Conservation (phyloP, 768 basidiomycete genomes). For the Lepiota subincarnata region DNA sequence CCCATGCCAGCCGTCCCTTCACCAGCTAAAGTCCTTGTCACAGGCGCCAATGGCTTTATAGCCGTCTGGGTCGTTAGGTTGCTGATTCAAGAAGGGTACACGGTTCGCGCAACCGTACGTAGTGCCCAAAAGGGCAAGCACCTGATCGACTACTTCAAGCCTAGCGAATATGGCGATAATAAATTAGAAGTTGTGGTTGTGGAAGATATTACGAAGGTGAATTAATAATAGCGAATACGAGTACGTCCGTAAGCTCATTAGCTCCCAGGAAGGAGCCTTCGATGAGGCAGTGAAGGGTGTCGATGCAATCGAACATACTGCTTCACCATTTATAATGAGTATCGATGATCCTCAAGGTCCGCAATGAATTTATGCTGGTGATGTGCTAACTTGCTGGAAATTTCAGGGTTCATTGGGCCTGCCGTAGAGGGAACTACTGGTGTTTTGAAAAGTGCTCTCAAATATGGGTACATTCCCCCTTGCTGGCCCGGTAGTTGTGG, state of each 20-base stretch:
- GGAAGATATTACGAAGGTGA: slow-evolving; percentile 52
- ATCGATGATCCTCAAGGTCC: slow-evolving; percentile 39
- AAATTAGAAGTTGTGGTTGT: slow-evolving; percentile 65
- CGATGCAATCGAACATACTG: slow-evolving; percentile 66
- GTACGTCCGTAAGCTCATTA: background rate
- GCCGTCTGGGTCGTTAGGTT: slow-evolving; percentile 53
- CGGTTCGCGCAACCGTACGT: slow-evolving; percentile 65
- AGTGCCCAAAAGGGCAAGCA: slow-evolving; percentile 55
- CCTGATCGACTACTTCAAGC: slow-evolving; percentile 49
- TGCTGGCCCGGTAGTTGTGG: background rate
- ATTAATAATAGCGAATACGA: background rate
- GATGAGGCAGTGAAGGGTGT: slow-evolving; percentile 77
- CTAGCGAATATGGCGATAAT: slow-evolving; percentile 47
- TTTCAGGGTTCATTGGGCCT: slow-evolving; percentile 59
- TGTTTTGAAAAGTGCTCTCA: slow-evolving; percentile 55
- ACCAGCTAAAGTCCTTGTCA: slow-evolving; percentile 41
- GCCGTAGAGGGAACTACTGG: slow-evolving; percentile 69
- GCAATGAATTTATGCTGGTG: background rate
- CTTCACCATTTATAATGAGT: slow-evolving; percentile 54
- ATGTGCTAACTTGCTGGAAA: background rate
- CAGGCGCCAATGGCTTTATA: slow-evolving; percentile 59
- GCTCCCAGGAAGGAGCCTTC: slow-evolving; percentile 60
- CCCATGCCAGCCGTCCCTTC: slow-evolving; percentile 28
- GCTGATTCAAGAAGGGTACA: slow-evolving; percentile 59
- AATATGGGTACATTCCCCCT: slow-evolving; percentile 38